Evolutionary conservation across 2,329 filamentous ascomycete species (phyloP), one percentile per base, ranked within the genome.

Genomic region (Diaporthe citri): DNA sequence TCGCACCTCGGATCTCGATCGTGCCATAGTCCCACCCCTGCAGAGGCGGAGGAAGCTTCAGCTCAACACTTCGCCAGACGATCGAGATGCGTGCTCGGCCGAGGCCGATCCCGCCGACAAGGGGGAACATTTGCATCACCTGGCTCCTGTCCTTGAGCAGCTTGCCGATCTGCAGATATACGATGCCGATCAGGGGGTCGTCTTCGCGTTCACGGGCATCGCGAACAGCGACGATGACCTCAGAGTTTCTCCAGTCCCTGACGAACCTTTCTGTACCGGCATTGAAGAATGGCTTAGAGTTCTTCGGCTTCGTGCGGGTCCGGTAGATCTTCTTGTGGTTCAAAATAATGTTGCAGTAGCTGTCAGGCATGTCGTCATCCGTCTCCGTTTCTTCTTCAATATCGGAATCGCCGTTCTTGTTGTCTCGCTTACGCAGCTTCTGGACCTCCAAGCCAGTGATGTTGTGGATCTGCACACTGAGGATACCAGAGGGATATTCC

Each of bases 231-330:
- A 95, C 84, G 77, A 93, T 92, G 43, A 95, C 86, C 80, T 95
- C 93, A 1, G 91, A 89, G 17, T 88, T 90, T 22, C 86, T 86
- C 89, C 93, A 94, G 80, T 95, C 91, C 17, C 90, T 86, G 52
- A 95, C 87, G 77, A 94, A 94, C 7, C 92, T 89, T 81, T 95
- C 93, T 2, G 91, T 94, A 8, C 92, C 92, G 3, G 93, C 93
- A 77, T 95, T 95, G 86, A 93, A 95, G 82, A 95, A 95, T 0
- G 93, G 93, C 79, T 94, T 94, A 0, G 91, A 88, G 76, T 94
- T 95, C 84, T 94, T 94, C 1, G 93, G 93, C 82, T 95, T 95
- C 0, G 93, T 94, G 22, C 93, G 86, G 2, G 93, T 94, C 78
- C 89, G 91, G 84, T 92, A 95, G 17, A 88, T 85, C 80, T 90